phyloP scores from a whole-genome alignment of 768 basidiomycete species.

The Naematelia aurantialba region DNA sequence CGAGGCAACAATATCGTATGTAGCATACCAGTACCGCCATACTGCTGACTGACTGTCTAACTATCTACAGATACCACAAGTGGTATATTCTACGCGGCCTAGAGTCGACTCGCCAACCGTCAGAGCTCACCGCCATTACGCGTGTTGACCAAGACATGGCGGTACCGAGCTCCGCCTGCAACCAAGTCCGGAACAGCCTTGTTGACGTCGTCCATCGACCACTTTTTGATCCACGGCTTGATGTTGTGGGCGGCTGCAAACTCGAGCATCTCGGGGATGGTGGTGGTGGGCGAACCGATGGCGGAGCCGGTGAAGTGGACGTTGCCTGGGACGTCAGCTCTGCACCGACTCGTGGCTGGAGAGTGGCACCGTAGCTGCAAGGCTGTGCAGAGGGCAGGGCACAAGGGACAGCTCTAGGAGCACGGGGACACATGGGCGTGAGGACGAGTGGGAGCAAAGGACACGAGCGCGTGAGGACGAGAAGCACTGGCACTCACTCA shows the following conservation, averaged over 20 bases:
- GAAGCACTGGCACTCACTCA: constrained; percentile 17
- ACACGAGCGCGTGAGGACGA: too few relatives aligned
- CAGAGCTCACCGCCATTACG: constrained; percentile 46
- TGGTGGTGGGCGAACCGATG: constrained; percentile 38
- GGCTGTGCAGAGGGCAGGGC: constrained; percentile 39
- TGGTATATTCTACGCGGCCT: too few relatives aligned
- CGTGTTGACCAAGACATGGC: constrained; percentile 46
- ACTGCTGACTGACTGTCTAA: too few relatives aligned
- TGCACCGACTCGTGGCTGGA: too few relatives aligned
- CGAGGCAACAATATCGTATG: too few relatives aligned
- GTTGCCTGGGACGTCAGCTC: constrained; percentile 56
- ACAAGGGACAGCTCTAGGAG: too few relatives aligned
- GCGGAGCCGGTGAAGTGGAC: constrained; percentile 35
- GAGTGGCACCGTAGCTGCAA: too few relatives aligned
- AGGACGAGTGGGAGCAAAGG: too few relatives aligned
- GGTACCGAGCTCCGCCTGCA: constrained; percentile 36
- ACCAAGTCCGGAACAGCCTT: constrained; percentile 37
- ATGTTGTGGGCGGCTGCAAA: constrained; percentile 39
- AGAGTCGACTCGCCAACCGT: too few relatives aligned
- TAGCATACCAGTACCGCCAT: too few relatives aligned
- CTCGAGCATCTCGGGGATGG: constrained; percentile 28
- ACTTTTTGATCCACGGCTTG: constrained; percentile 43
- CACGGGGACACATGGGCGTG: too few relatives aligned
- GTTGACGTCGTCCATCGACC: constrained; percentile 38
- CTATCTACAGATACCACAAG: too few relatives aligned